Conservation (phyloP, 805 yeast species). For the Metschnikowia drakensbergensis region DNA sequence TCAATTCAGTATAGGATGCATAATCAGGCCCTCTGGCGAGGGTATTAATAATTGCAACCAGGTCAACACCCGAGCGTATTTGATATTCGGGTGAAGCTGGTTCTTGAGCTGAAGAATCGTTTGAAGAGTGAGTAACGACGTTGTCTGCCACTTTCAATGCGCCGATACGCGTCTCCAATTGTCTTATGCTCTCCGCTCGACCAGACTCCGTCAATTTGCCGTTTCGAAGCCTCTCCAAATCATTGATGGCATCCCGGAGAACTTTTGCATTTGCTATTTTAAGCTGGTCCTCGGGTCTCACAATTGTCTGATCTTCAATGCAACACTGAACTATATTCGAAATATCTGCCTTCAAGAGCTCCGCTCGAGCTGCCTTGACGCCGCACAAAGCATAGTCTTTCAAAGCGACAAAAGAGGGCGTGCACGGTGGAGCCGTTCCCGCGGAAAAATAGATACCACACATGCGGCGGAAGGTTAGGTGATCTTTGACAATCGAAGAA, state of each 20-base stretch:
- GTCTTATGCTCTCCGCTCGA: neutral
- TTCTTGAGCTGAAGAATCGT: neutral
- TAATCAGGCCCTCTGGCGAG: slow-evolving; percentile 65
- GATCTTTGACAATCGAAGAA: neutral
- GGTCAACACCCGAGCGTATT: neutral
- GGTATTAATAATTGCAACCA: slow-evolving; percentile 23
- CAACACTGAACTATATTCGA: slow-evolving; percentile 7
- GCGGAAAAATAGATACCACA: slow-evolving; percentile 17
- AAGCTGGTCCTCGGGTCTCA: slow-evolving; percentile 17
- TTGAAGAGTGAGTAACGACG: neutral
- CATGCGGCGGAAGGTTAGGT: slow-evolving; percentile 3
- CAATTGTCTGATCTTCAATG: slow-evolving; percentile 7
- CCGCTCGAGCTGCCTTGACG: neutral
- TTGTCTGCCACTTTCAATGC: neutral
- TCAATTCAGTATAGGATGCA: slow-evolving; percentile 19
- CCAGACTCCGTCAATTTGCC: neutral
- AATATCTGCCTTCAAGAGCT: slow-evolving; percentile 5
- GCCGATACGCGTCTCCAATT: neutral
- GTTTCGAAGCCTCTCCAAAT: neutral
- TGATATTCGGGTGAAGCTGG: neutral
- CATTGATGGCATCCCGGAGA: neutral
- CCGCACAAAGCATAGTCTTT: neutral
- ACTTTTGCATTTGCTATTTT: slow-evolving; percentile 23
- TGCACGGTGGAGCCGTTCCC: neutral
- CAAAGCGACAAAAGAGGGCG: neutral